phyloP scores from a whole-genome alignment of 2,329 filamentous ascomycete species.

The Trichophyton verrucosum region DNA sequence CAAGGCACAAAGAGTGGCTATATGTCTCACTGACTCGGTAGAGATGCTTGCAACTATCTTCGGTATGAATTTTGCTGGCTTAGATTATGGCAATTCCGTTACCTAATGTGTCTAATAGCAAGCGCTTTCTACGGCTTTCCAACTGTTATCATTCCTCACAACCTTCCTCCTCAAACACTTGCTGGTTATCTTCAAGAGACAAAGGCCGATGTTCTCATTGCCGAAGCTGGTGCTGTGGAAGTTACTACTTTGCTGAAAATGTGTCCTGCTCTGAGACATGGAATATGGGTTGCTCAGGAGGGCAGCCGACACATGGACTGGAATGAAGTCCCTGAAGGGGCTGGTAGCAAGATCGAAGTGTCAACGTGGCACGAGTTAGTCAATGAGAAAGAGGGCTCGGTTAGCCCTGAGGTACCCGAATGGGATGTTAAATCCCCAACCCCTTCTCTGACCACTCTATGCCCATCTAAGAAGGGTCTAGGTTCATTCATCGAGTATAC shows the following conservation, averaged over 20 bases:
- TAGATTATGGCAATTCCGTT: not conserved
- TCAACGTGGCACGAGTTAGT: conserved; percentile 90
- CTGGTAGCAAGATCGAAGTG: conserved; percentile 62
- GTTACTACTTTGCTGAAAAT: conserved; percentile 58
- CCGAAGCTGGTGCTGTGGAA: conserved; percentile 75
- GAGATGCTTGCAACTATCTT: conserved; percentile 76
- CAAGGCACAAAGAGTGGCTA: conserved; percentile 60
- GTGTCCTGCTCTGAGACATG: conserved; percentile 58
- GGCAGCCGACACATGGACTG: conserved; percentile 90
- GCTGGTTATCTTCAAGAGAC: conserved; percentile 60
- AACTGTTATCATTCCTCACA: conserved; percentile 73
- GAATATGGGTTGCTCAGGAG: conserved; percentile 87
- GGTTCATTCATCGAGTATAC: conserved; percentile 72
- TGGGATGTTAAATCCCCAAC: conserved; percentile 42
- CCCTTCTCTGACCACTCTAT: conserved; percentile 34
- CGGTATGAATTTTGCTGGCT: conserved; percentile 30
- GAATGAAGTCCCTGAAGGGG: conserved; percentile 72
- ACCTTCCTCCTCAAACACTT: conserved; percentile 56
- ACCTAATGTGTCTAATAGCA: conserved; percentile 37
- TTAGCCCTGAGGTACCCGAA: conserved; percentile 52
- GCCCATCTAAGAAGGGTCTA: conserved; percentile 29
- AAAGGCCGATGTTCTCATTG: conserved; percentile 68
- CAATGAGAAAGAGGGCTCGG: conserved; percentile 50
- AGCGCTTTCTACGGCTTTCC: conserved; percentile 82
- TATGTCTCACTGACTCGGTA: conserved; percentile 86